Conservation (phyloP, 306 rosid genomes). For the Vigna mungo region DNA sequence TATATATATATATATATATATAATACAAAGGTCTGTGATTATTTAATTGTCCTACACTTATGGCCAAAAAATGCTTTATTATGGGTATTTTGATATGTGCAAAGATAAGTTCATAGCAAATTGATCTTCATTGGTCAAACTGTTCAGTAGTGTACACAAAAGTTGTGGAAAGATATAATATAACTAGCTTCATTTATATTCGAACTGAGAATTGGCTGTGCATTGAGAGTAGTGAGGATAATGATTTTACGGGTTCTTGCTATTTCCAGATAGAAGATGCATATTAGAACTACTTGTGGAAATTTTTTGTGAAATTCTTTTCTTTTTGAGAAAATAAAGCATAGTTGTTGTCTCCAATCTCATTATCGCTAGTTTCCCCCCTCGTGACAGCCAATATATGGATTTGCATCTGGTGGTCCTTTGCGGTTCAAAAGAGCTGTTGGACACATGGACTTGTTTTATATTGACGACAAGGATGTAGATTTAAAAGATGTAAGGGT, state of each 20-base stretch:
- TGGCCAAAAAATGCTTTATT: background rate
- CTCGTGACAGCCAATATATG: constrained; percentile 77
- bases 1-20: too few relatives aligned
- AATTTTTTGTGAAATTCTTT: background rate
- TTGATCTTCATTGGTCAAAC: too few relatives aligned
- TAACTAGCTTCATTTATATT: background rate
- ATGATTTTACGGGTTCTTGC: background rate
- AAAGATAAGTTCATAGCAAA: too few relatives aligned
- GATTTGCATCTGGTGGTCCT: constrained; percentile 86
- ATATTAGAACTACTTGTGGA: constrained; percentile 25
- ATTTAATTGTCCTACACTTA: background rate
- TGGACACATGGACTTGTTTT: constrained; percentile 90
- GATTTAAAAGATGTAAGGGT: constrained; percentile 85
- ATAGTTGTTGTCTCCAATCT: constrained; percentile 36
- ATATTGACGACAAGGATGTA: constrained; percentile 89
- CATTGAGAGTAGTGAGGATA: constrained; percentile 1
- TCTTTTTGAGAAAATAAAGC: background rate
- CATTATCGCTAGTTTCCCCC: constrained; percentile 12
- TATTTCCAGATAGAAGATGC: constrained; percentile 33
- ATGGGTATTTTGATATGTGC: too few relatives aligned
- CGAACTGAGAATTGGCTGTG: background rate
- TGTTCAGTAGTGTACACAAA: background rate
- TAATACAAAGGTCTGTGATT: background rate
- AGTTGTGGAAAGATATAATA: constrained; percentile 7
- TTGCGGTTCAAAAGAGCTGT: constrained; percentile 84